A percentile compares a stretch with the other conserved stretches of the same genome.
Conservation (phyloP, 768 basidiomycete species). For the Podaxis sp. region DNA sequence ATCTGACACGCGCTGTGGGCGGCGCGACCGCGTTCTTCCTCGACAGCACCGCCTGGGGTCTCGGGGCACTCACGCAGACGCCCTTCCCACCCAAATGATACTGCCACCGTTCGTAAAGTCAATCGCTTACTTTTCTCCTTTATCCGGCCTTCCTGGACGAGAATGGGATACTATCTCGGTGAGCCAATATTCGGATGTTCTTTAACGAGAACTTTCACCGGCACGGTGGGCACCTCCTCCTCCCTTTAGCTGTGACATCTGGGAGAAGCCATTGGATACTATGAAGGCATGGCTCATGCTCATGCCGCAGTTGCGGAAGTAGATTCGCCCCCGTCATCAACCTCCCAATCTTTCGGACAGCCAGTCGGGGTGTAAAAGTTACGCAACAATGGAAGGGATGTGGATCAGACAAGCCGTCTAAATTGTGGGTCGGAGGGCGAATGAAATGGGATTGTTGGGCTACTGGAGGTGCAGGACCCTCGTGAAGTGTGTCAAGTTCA, state of each 20-base stretch:
- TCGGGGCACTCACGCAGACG: too few relatives aligned
- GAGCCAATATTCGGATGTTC: background rate
- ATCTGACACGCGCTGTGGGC: too few relatives aligned
- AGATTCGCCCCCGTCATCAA: background rate
- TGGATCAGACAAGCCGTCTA: background rate
- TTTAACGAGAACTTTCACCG: background rate
- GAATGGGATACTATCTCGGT: background rate
- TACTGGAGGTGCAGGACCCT: background rate
- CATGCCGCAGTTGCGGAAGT: background rate
- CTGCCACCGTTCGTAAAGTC: too few relatives aligned
- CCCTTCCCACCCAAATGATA: too few relatives aligned
- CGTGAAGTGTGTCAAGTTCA: background rate
- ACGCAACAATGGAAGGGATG: background rate
- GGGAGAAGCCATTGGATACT: background rate
- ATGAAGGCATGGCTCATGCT: background rate
- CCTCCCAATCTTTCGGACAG: background rate
- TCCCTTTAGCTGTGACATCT: background rate
- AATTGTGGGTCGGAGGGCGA: background rate
- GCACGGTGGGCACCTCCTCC: background rate
- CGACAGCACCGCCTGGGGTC: too few relatives aligned
- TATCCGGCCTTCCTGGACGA: too few relatives aligned
- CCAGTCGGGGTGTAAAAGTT: background rate
- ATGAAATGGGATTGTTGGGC: background rate
- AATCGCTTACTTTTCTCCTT: too few relatives aligned
- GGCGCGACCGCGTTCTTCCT: too few relatives aligned